Percentiles rank a stretch among this genome's conserved stretches.
phyloP scores from a whole-genome alignment of 2,329 filamentous ascomycete genomes.

The Graphium sp. region DNA sequence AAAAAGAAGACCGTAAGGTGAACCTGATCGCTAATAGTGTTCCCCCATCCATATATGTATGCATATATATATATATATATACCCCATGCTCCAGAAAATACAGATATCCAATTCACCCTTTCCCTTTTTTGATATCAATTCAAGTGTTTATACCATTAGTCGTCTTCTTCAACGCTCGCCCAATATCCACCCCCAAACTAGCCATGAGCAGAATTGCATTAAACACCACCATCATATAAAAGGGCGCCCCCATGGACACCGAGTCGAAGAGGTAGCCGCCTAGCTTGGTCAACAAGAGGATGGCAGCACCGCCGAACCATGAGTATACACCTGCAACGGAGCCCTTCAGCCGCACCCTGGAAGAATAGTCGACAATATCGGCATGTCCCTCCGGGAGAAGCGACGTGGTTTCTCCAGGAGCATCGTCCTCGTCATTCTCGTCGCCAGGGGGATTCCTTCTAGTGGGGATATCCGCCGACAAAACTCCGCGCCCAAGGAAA shows the following conservation, averaged over 20 bases:
- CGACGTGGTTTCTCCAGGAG: slow-evolving; percentile 11
- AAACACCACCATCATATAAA: slow-evolving; percentile 87
- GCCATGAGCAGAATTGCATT: slow-evolving; percentile 55
- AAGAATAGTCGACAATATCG: slow-evolving; percentile 6
- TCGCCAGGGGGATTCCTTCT: slow-evolving; percentile 12
- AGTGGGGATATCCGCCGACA: slow-evolving; percentile 28
- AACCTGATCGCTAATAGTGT: too few relatives aligned
- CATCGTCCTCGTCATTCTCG: slow-evolving; percentile 22
- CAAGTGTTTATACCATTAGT: too few relatives aligned
- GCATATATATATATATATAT: too few relatives aligned
- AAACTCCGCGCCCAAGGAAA: slow-evolving; percentile 65
- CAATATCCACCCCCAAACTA: slow-evolving; percentile 31
- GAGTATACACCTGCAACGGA: slow-evolving; percentile 92
- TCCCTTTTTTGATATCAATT: not conserved
- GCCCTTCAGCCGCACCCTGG: slow-evolving; percentile 58
- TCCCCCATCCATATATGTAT: too few relatives aligned
- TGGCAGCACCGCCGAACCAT: slow-evolving; percentile 76
- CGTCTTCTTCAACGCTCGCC: slow-evolving; percentile 16
- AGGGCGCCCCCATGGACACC: slow-evolving; percentile 59
- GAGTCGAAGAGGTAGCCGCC: slow-evolving; percentile 77
- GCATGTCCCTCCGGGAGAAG: slow-evolving; percentile 1
- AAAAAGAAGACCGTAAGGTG: too few relatives aligned
- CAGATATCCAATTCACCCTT: not conserved
- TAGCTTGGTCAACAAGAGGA: slow-evolving; percentile 78
- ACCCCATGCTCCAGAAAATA: too few relatives aligned